Conservation (phyloP, 768 basidiomycete genomes). For the Suillus hirtellus region DNA sequence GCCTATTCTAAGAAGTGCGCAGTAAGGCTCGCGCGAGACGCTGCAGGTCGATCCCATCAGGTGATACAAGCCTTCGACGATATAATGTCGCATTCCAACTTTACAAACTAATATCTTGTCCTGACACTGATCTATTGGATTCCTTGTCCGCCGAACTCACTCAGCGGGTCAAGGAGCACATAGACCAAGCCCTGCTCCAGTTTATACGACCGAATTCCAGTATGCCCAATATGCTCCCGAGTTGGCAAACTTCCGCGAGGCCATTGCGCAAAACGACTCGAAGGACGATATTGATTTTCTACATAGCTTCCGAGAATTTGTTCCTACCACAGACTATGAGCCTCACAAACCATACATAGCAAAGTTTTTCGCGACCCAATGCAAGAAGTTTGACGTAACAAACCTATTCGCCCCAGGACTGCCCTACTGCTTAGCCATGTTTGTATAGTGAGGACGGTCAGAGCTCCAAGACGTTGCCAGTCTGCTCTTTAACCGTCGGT, state of each 20-base stretch:
- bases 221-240: conserved; percentile 2
- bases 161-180: conserved; percentile 1
- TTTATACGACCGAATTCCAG: conserved; percentile 7
- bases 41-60: neutral
- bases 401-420: conserved; percentile 26
- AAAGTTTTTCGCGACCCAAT: conserved; percentile 11
- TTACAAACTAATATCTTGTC: too few relatives aligned
- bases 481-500: neutral
- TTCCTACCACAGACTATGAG: conserved; percentile 24
- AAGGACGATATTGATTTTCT: conserved; percentile 12
- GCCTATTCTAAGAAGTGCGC: too few relatives aligned
- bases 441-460: neutral
- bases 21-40: neutral
- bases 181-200: neutral
- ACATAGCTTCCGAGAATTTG: conserved; percentile 15
- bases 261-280: neutral
- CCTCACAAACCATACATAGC: conserved; percentile 21
- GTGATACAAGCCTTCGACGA: neutral
- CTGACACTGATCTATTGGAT: neutral
- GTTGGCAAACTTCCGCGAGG: conserved; percentile 3
- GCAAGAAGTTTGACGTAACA: conserved; percentile 16
- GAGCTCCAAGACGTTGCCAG: neutral
- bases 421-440: conserved; percentile 23
- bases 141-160: conserved; percentile 2
- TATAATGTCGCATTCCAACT: neutral